Percentiles rank a stretch among this genome's conserved stretches.
Evolutionary conservation across 2,329 filamentous ascomycete genomes (phyloP).

Genomic region (Sporothrix globosa): DNA sequence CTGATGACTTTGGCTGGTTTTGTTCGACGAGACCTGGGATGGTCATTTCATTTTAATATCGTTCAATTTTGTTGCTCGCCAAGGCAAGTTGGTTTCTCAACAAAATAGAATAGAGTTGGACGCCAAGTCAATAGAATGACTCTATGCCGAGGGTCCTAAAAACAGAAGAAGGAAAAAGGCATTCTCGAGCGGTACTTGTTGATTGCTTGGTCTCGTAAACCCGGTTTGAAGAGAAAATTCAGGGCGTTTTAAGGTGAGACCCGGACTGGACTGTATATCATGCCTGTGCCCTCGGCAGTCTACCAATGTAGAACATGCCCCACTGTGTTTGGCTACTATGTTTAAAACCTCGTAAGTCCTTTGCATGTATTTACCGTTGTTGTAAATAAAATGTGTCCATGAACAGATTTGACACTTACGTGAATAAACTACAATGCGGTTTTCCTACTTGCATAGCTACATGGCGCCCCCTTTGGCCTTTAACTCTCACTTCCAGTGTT

Average conservation of each 20-base stretch:
- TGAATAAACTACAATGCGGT: too few relatives aligned
- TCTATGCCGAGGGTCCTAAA: neutral
- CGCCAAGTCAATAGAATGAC: neutral
- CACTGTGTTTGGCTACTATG: neutral
- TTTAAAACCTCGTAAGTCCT: neutral
- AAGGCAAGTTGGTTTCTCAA: too few relatives aligned
- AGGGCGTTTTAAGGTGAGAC: neutral
- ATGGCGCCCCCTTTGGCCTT: too few relatives aligned
- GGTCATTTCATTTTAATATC: too few relatives aligned
- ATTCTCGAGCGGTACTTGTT: neutral
- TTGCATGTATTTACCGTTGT: neutral
- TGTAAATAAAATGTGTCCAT: neutral
- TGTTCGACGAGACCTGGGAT: too few relatives aligned
- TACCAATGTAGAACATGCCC: neutral
- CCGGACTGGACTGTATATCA: neutral
- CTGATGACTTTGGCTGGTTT: neutral
- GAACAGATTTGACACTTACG: too few relatives aligned
- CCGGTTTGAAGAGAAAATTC: neutral
- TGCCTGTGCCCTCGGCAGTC: neutral
- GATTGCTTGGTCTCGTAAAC: neutral
- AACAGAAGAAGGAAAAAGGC: neutral
- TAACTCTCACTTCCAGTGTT: too few relatives aligned
- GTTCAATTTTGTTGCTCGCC: too few relatives aligned
- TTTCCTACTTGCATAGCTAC: too few relatives aligned
- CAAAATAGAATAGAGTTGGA: neutral